Evolutionary conservation across 371 early-diverging fungal genomes (phyloP).

Genomic region (Circinella umbellata): DNA sequence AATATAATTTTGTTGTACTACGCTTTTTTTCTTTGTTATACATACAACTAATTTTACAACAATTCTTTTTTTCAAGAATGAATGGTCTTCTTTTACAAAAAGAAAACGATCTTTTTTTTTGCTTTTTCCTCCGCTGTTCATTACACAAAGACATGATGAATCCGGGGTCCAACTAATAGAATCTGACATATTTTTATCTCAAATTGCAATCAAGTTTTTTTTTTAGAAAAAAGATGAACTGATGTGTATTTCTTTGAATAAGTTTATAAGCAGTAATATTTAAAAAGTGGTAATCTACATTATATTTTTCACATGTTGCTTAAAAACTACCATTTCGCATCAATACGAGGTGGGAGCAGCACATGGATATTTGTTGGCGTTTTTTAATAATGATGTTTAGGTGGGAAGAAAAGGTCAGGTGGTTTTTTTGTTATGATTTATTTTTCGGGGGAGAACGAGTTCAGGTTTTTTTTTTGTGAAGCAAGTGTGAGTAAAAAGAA

Average conservation of each 20-base stretch:
- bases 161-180: background rate
- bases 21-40: background rate
- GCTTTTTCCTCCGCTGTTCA: no score
- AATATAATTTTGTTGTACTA: conserved; percentile 1
- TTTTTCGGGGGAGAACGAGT: conserved; percentile 10
- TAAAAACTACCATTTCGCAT: background rate
- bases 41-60: background rate
- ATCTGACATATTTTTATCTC: no score
- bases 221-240: background rate
- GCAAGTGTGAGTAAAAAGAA: conserved; percentile 6
- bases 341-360: conserved; percentile 18
- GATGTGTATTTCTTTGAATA: conserved; percentile 4
- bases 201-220: no score
- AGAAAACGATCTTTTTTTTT: background rate
- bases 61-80: no score
- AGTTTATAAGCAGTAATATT: conserved; percentile 3
- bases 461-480: background rate
- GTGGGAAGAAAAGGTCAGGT: conserved; percentile 23
- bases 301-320: conserved; percentile 10
- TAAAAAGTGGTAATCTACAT: background rate
- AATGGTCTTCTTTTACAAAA: no score
- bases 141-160: background rate
- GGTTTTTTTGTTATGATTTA: background rate
- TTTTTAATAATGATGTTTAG: background rate
- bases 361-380: conserved; percentile 16